Conservation (phyloP, 106 monocot species). For the Apostasia shenzhenica region DNA sequence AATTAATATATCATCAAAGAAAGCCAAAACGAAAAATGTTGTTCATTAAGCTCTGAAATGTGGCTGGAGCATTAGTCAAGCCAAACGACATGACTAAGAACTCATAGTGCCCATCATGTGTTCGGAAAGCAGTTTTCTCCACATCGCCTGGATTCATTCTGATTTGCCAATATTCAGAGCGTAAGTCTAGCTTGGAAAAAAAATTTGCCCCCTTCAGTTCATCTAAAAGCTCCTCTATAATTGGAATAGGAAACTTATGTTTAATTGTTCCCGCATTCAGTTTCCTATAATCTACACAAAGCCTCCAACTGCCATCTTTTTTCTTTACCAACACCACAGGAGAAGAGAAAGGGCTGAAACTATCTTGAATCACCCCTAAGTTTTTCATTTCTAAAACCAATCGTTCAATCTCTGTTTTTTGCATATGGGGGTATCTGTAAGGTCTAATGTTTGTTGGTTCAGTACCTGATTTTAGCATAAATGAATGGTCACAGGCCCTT, state of each 20-base stretch:
- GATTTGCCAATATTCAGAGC: not conserved
- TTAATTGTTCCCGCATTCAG: not conserved
- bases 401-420: too few species aligned
- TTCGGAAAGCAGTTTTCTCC: not conserved
- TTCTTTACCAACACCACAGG: too few species aligned
- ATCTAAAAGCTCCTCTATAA: constrained; percentile 1
- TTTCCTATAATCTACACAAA: too few species aligned
- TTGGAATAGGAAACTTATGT: not conserved
- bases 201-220: not conserved
- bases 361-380: too few species aligned
- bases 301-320: too few species aligned
- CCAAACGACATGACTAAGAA: constrained; percentile 1
- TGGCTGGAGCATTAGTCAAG: not conserved
- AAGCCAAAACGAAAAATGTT: not conserved
- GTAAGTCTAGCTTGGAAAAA: not conserved
- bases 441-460: too few species aligned
- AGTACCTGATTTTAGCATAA: too few species aligned
- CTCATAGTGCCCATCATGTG: constrained; percentile 1
- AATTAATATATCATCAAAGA: not conserved
- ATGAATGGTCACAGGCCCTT: too few species aligned
- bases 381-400: too few species aligned
- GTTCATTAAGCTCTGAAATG: constrained; percentile 4
- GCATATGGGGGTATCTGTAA: too few species aligned
- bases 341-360: too few species aligned
- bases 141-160: not conserved